Evolutionary conservation across 75 land plant genomes (phyloP).

Genomic region (Cunninghamia lanceolata): DNA sequence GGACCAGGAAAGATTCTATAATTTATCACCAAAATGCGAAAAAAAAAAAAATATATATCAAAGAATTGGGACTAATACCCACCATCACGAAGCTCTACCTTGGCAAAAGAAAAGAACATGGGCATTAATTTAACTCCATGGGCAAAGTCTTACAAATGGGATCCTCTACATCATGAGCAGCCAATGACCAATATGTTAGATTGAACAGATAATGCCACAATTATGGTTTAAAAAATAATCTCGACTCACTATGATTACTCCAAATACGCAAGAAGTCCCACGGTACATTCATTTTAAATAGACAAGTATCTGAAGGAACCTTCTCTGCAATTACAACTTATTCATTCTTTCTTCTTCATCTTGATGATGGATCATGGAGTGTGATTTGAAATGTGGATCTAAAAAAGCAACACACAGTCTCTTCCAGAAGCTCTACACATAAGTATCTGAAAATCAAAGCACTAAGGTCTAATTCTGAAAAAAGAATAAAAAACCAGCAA

Average conservation of each 20-base stretch:
- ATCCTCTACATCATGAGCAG: constrained; percentile 28
- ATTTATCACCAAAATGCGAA: background rate
- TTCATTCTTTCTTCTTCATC: too few relatives aligned
- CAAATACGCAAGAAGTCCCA: background rate
- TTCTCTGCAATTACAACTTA: too few relatives aligned
- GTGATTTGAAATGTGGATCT: too few relatives aligned
- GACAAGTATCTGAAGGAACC: too few relatives aligned
- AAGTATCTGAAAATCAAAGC: background rate
- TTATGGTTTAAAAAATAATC: background rate
- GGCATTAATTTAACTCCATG: background rate
- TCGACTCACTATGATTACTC: background rate
- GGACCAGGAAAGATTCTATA: too few relatives aligned
- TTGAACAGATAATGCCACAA: background rate
- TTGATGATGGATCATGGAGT: too few relatives aligned
- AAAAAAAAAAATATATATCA: background rate
- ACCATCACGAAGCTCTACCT: background rate
- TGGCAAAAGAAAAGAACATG: background rate
- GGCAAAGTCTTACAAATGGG: background rate
- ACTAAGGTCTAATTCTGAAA: background rate
- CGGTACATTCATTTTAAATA: background rate
- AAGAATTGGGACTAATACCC: background rate
- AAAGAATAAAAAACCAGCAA: background rate
- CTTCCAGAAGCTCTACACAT: too few relatives aligned
- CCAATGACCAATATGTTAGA: constrained; percentile 11
- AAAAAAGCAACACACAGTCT: too few relatives aligned